phyloP scores from a whole-genome alignment of 305 asterid genomes.

The Nicotiana rustica region DNA sequence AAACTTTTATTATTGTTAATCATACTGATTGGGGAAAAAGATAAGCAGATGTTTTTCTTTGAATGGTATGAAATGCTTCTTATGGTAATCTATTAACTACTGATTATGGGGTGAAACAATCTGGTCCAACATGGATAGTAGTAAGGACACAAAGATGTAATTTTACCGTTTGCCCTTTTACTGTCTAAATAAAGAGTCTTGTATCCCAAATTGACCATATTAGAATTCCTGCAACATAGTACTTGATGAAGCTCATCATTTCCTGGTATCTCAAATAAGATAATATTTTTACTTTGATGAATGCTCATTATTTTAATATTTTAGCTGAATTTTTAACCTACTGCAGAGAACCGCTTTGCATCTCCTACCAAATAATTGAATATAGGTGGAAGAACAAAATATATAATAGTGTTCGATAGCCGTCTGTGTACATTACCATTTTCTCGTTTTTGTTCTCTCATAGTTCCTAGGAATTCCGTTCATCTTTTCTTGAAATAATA shows the following conservation, averaged over 20 bases:
- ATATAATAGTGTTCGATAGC: background rate
- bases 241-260: background rate
- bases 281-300: background rate
- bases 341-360: background rate
- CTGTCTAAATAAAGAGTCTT: background rate
- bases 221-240: background rate
- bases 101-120: conserved; percentile 23
- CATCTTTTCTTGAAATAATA: conserved; percentile 30
- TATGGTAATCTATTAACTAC: background rate
- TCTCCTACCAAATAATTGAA: conserved; percentile 20
- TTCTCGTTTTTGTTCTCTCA: background rate
- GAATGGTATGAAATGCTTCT: background rate
- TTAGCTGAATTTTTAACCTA: background rate
- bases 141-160: background rate
- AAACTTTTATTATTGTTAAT: background rate
- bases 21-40: conserved; percentile 10
- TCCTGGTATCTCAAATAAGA: background rate
- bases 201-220: conserved; percentile 3
- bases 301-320: background rate
- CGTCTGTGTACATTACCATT: background rate
- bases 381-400: background rate
- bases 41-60: background rate
- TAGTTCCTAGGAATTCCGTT: background rate
- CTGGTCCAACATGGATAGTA: background rate
- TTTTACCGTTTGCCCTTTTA: background rate